Conservation (phyloP, 139 green algal genomes). For the Tetraselmis chui region DNA sequence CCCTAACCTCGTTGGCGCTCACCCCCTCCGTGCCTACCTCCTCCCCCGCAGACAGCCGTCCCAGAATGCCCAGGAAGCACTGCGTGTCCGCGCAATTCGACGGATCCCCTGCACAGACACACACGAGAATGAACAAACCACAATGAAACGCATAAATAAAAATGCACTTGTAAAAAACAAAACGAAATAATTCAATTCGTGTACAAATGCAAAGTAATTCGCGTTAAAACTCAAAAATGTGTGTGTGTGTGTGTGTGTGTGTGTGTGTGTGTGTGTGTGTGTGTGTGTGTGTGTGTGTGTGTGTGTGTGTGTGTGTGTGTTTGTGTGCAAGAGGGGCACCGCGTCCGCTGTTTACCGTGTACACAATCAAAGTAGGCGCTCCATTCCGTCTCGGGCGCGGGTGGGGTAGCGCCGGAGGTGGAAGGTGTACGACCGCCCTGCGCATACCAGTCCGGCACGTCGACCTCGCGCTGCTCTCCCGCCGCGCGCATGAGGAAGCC, state of each 20-base stretch:
- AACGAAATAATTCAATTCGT: too few relatives aligned
- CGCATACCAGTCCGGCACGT: conserved; percentile 56
- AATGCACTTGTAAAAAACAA: too few relatives aligned
- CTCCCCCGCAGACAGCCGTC: conserved; percentile 13
- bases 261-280: too few relatives aligned
- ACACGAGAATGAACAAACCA: too few relatives aligned
- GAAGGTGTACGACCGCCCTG: conserved; percentile 7
- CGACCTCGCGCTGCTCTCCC: conserved; percentile 12
- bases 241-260: too few relatives aligned
- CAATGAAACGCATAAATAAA: too few relatives aligned
- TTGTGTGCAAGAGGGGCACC: too few relatives aligned
- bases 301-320: too few relatives aligned
- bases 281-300: too few relatives aligned
- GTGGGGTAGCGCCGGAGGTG: background rate
- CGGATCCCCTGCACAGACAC: background rate
- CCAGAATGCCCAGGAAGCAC: conserved; percentile 38
- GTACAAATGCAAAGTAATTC: too few relatives aligned
- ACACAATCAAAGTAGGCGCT: background rate
- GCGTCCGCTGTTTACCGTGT: too few relatives aligned
- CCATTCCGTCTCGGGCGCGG: background rate
- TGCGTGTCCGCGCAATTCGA: conserved; percentile 26
- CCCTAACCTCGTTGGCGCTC: conserved; percentile 31
- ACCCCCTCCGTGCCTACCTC: background rate
- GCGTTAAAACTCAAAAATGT: too few relatives aligned
- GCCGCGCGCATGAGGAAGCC: conserved; percentile 53